Percentiles rank a stretch among this genome's conserved stretches.
Conservation (phyloP, 164 flowering plant genomes). For the Malania oleifera region DNA sequence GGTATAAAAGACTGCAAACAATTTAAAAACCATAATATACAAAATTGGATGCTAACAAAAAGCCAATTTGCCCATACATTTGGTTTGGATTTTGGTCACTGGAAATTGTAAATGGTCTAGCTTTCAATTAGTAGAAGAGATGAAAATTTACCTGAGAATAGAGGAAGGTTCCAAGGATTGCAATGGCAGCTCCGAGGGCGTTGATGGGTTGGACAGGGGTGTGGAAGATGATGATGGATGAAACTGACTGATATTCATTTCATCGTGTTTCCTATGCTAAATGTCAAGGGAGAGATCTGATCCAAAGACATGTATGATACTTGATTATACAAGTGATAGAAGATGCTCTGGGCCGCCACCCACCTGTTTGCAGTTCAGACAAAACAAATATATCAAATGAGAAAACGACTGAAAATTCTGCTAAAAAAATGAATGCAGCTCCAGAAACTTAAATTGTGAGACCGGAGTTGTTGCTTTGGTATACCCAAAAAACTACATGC, state of each 20-base stretch:
- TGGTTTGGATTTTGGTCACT: not conserved
- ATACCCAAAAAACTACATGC: not conserved
- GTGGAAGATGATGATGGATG: slow-evolving; percentile 48
- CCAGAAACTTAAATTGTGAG: too few relatives aligned
- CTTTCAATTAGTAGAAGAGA: not conserved
- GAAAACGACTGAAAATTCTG: not conserved
- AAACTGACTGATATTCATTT: slow-evolving; percentile 41
- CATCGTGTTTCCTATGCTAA: slow-evolving; percentile 50
- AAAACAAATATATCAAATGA: slow-evolving; percentile 4
- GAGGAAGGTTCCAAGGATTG: slow-evolving; percentile 44
- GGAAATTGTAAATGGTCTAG: too few relatives aligned
- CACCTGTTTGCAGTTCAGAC: slow-evolving; percentile 29
- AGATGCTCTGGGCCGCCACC: slow-evolving; percentile 46
- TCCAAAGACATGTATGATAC: slow-evolving; percentile 54
- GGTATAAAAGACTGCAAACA: not conserved
- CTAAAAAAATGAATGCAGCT: too few relatives aligned
- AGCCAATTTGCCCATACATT: slow-evolving; percentile 1
- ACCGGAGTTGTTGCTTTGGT: too few relatives aligned
- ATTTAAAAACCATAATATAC: too few relatives aligned
- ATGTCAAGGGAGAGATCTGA: slow-evolving; percentile 46
- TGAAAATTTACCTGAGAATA: slow-evolving; percentile 37
- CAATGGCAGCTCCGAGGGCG: slow-evolving; percentile 44
- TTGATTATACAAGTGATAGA: slow-evolving; percentile 48
- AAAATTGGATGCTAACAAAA: slow-evolving; percentile 4
- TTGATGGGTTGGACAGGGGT: slow-evolving; percentile 42